These are phyloP conservation scores for Debaryomyces singareniensis DNA, from an alignment of 1,139 yeast genomes.

Conservation along the genomic window DNA sequence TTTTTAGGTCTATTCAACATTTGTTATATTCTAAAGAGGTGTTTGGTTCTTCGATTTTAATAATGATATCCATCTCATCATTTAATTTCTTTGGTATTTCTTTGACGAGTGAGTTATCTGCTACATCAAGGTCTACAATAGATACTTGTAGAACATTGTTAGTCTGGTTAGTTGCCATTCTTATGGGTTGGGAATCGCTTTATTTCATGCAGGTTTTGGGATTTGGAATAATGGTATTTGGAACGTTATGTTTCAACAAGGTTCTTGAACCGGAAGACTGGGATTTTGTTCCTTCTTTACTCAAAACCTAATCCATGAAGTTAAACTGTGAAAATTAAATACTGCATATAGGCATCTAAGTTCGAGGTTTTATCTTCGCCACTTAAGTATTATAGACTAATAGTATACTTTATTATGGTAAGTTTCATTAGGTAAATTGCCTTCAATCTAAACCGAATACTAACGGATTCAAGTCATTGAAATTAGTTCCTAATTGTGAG, in stretches of 20 bases:
- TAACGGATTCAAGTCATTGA: conserved; percentile 31
- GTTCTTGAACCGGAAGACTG: conserved; percentile 48
- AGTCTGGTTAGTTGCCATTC: conserved; percentile 71
- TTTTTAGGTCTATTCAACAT: conserved; percentile 45
- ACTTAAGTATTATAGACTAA: not conserved
- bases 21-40: conserved; percentile 38
- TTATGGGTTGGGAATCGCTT: conserved; percentile 76
- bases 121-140: conserved; percentile 74
- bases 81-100: conserved; percentile 75
- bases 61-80: conserved; percentile 66
- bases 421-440: no score
- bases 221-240: conserved; percentile 58
- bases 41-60: conserved; percentile 48
- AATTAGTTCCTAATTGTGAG: conserved; percentile 42
- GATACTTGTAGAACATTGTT: conserved; percentile 73
- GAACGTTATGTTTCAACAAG: conserved; percentile 71
- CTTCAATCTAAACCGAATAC: conserved; percentile 4
- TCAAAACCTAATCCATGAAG: conserved; percentile 15
- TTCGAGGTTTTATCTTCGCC: not conserved
- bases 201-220: conserved; percentile 57
- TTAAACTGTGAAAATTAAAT: conserved; percentile 4
- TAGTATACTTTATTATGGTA: no score
- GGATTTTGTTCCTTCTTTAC: conserved; percentile 39
- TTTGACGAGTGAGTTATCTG: conserved; percentile 59
- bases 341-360: conserved; percentile 1